phyloP scores from a whole-genome alignment of 495 filamentous ascomycete species.

The Aspergillus affinis region DNA sequence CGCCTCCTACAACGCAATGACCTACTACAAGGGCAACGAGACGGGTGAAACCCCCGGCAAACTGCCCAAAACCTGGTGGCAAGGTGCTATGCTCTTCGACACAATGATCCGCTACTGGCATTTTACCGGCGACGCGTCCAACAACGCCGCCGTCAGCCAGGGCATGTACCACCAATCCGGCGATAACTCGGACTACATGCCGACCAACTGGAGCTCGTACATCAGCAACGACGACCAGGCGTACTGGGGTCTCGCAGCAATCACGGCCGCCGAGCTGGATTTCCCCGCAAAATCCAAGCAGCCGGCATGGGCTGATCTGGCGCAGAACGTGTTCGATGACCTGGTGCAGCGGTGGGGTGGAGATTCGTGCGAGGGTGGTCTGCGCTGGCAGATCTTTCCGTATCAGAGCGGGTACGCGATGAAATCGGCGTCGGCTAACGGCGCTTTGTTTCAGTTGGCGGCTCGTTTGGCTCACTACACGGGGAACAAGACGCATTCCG shows the following conservation, averaged over 20 bases:
- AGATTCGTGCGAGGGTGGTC: constrained; percentile 65
- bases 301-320: constrained; percentile 59
- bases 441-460: constrained; percentile 72
- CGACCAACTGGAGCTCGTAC: constrained; percentile 37
- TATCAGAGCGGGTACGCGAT: constrained; percentile 77
- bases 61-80: constrained; percentile 65
- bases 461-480: constrained; percentile 69
- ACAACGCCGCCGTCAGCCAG: constrained; percentile 59
- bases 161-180: constrained; percentile 65
- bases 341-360: constrained; percentile 61
- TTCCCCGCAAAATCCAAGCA: constrained; percentile 58
- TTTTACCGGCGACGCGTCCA: constrained; percentile 63
- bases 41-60: constrained; percentile 57
- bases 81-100: constrained; percentile 66
- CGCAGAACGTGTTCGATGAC: constrained; percentile 55
- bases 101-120: constrained; percentile 72
- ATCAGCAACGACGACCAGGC: constrained; percentile 70
- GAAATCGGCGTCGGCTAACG: constrained; percentile 74
- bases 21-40: constrained; percentile 58
- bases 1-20: constrained; percentile 58
- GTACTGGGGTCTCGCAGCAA: constrained; percentile 71
- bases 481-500: constrained; percentile 63
- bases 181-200: constrained; percentile 58
- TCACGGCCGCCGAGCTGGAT: constrained; percentile 66
- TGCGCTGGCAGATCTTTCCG: constrained; percentile 76